A percentile compares a stretch with the other conserved stretches of the same genome.
Evolutionary conservation across 2,329 filamentous ascomycete genomes (phyloP).

Genomic region (Paraphoma sp.): DNA sequence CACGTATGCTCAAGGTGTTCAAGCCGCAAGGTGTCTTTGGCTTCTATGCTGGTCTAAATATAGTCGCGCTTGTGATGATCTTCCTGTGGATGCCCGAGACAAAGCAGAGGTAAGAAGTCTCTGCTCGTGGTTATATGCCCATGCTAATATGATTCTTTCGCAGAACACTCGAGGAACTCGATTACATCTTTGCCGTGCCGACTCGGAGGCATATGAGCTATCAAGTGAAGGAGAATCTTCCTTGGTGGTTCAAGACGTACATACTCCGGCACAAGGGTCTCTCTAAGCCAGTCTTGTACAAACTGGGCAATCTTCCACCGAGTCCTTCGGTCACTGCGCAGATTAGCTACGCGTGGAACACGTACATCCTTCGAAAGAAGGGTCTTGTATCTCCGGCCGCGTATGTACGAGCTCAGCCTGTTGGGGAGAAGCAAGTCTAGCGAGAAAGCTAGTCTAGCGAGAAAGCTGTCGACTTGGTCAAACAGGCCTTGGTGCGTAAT

Average conservation of each 20-base stretch:
- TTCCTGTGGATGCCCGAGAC: constrained; percentile 63
- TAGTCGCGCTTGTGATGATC: constrained; percentile 67
- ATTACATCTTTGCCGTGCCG: constrained; percentile 59
- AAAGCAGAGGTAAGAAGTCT: constrained; percentile 42
- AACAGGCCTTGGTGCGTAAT: background rate
- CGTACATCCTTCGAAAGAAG: constrained; percentile 26
- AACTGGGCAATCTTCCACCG: constrained; percentile 36
- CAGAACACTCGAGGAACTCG: constrained; percentile 56
- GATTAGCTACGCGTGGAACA: constrained; percentile 27
- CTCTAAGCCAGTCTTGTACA: constrained; percentile 48
- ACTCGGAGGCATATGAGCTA: constrained; percentile 50
- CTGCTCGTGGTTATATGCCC: background rate
- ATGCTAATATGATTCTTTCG: too few relatives aligned
- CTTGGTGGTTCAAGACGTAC: constrained; percentile 57
- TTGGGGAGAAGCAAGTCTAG: constrained; percentile 28
- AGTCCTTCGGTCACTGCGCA: constrained; percentile 23
- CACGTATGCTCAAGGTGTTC: constrained; percentile 61
- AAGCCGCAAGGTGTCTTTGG: constrained; percentile 63
- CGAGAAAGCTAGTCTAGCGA: constrained; percentile 6
- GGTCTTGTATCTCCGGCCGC: constrained; percentile 20
- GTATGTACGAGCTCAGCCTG: constrained; percentile 14
- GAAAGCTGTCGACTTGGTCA: background rate
- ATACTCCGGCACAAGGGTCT: constrained; percentile 48
- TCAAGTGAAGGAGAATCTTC: constrained; percentile 38
- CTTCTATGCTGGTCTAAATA: constrained; percentile 67